Conservation (phyloP, 2,329 filamentous ascomycete species). For the Stachybotrys chartarum region DNA sequence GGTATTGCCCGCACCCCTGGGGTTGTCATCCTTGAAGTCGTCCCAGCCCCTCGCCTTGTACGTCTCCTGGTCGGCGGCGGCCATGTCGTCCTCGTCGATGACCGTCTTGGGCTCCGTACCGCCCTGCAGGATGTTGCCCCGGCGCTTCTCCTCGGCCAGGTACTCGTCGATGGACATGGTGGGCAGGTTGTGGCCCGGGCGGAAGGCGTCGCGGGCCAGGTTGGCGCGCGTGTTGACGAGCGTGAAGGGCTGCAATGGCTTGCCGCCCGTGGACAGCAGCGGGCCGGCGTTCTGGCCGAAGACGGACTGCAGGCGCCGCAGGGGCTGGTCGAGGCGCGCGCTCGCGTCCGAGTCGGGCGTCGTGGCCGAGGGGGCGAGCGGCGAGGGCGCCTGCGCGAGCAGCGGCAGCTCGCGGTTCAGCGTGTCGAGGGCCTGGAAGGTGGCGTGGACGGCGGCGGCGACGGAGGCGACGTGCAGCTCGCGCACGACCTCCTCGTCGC, state of each 20-base stretch:
- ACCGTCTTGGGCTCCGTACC: slow-evolving; percentile 70
- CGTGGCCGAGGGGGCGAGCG: slow-evolving; percentile 36
- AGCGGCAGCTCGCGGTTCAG: slow-evolving; percentile 80
- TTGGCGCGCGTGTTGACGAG: slow-evolving; percentile 71
- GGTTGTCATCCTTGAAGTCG: slow-evolving; percentile 86
- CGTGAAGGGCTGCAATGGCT: slow-evolving; percentile 86
- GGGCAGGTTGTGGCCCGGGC: slow-evolving; percentile 83
- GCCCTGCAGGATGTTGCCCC: slow-evolving; percentile 86
- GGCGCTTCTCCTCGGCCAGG: slow-evolving; percentile 77
- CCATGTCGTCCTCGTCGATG: slow-evolving; percentile 82
- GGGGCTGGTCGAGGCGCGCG: slow-evolving; percentile 64
- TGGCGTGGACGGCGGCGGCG: slow-evolving; percentile 64
- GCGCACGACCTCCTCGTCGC: slow-evolving; percentile 80
- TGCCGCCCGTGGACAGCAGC: slow-evolving; percentile 69
- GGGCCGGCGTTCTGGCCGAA: slow-evolving; percentile 50
- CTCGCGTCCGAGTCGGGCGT: slow-evolving; percentile 41
- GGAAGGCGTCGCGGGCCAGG: slow-evolving; percentile 74
- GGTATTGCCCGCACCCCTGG: slow-evolving; percentile 76
- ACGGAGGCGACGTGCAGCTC: slow-evolving; percentile 72
- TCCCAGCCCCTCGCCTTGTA: slow-evolving; percentile 95
- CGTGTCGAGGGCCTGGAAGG: slow-evolving; percentile 83
- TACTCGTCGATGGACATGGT: slow-evolving; percentile 99
- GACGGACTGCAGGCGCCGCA: slow-evolving; percentile 42
- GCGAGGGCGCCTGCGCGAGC: slow-evolving; percentile 63
- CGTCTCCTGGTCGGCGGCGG: slow-evolving; percentile 82